phyloP scores from a whole-genome alignment of 2,329 filamentous ascomycete genomes.

The Macrophomina tecta region DNA sequence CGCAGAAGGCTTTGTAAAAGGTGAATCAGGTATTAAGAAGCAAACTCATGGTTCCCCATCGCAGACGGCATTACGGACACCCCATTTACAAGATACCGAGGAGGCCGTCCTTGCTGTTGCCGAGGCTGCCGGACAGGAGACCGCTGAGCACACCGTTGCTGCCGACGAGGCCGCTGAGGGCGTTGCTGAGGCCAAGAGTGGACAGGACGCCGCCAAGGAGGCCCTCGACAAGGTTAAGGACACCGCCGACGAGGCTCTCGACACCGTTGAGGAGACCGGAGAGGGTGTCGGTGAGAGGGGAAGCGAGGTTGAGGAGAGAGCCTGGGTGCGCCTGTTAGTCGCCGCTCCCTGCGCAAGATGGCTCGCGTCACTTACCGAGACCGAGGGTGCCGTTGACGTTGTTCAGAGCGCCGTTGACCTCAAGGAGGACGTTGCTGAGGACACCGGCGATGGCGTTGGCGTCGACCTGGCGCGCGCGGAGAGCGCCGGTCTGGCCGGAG shows the following conservation, averaged over 20 bases:
- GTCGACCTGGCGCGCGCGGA: background rate
- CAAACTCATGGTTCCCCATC: background rate
- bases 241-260: slow-evolving; percentile 11
- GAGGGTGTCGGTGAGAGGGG: slow-evolving; percentile 19
- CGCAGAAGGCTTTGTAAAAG: background rate
- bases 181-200: slow-evolving; percentile 17
- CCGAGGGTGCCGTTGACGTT: slow-evolving; percentile 17
- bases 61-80: background rate
- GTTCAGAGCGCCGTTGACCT: slow-evolving; percentile 25
- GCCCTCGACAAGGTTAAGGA: slow-evolving; percentile 16
- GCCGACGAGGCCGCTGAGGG: slow-evolving; percentile 7
- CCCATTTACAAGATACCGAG: slow-evolving; percentile 12
- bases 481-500: background rate
- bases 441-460: slow-evolving; percentile 12
- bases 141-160: background rate
- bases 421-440: slow-evolving; percentile 22
- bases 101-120: slow-evolving; percentile 3
- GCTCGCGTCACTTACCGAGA: slow-evolving; percentile 17
- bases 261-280: slow-evolving; percentile 17
- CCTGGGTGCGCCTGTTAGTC: background rate
- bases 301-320: slow-evolving; percentile 16
- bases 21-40: background rate
- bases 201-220: slow-evolving; percentile 21
- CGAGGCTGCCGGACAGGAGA: slow-evolving; percentile 2
- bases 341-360: background rate